phyloP scores from a whole-genome alignment of 768 basidiomycete species.

The Paxillus ammoniavirescens region DNA sequence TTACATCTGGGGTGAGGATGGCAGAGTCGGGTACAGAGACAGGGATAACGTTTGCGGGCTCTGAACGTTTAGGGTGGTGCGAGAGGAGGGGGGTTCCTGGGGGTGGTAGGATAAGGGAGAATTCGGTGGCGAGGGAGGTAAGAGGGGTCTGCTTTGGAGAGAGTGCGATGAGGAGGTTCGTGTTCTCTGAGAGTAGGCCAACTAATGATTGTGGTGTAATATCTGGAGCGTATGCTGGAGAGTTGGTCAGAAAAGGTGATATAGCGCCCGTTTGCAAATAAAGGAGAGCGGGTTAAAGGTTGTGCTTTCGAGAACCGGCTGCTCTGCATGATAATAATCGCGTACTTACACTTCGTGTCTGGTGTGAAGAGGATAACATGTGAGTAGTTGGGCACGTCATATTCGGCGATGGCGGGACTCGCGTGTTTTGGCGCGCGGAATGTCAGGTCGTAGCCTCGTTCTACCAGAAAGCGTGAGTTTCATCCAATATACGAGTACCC shows the following conservation, averaged over 20 bases:
- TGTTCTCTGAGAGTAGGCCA: conserved; percentile 60
- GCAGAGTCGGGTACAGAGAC: conserved; percentile 48
- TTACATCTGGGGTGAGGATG: conserved; percentile 45
- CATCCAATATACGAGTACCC: not conserved
- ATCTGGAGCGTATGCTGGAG: conserved; percentile 65
- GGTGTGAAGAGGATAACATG: conserved; percentile 89
- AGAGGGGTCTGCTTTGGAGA: conserved; percentile 74
- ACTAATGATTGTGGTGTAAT: conserved; percentile 82
- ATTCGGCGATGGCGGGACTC: conserved; percentile 60
- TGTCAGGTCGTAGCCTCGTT: conserved; percentile 80
- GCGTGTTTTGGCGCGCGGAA: conserved; percentile 83
- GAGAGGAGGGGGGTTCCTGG: conserved; percentile 82
- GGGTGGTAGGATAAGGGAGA: conserved; percentile 85
- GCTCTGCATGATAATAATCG: not conserved
- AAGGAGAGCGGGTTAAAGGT: not conserved
- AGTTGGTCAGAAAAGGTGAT: not conserved
- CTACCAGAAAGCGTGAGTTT: conserved; percentile 36
- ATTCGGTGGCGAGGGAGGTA: conserved; percentile 82
- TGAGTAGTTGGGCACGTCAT: conserved; percentile 72
- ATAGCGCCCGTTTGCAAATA: not conserved
- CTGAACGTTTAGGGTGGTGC: conserved; percentile 76
- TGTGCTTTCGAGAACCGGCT: not conserved
- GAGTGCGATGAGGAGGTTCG: conserved; percentile 84
- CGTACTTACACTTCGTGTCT: conserved; percentile 69
- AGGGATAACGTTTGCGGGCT: conserved; percentile 63